Conservation (phyloP, 2,329 filamentous ascomycete species). For the Aspergillus brasiliensis region DNA sequence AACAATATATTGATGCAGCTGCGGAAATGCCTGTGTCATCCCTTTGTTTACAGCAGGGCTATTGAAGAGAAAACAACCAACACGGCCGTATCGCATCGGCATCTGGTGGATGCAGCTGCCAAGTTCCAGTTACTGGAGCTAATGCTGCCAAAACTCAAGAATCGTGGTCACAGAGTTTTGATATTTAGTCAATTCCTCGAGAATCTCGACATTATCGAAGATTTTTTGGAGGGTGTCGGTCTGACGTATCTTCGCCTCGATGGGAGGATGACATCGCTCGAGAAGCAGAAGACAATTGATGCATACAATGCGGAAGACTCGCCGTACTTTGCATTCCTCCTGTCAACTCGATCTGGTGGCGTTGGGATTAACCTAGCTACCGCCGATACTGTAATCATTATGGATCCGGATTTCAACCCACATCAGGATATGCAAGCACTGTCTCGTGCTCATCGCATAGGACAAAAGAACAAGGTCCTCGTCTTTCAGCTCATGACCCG, state of each 20-base stretch:
- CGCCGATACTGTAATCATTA: constrained; percentile 95
- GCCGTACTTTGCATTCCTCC: constrained; percentile 80
- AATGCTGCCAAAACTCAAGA: constrained; percentile 83
- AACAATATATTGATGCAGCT: constrained; percentile 97
- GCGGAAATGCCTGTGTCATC: constrained; percentile 91
- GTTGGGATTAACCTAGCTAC: constrained; percentile 97
- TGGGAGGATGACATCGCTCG: constrained; percentile 74
- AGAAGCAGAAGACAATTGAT: constrained; percentile 95
- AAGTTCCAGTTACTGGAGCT: constrained; percentile 83
- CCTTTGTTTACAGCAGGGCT: constrained; percentile 86
- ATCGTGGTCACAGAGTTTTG: constrained; percentile 84
- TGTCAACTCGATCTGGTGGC: constrained; percentile 92
- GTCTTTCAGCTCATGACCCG: constrained; percentile 95
- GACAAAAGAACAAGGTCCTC: constrained; percentile 92
- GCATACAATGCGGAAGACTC: constrained; percentile 87
- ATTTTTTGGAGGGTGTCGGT: constrained; percentile 78
- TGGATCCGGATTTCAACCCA: constrained; percentile 96
- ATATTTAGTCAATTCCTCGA: constrained; percentile 94
- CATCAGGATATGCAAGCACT: constrained; percentile 97
- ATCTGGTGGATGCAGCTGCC: constrained; percentile 85
- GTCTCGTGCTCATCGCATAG: constrained; percentile 91
- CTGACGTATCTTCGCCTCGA: constrained; percentile 79
- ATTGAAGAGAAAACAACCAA: constrained; percentile 80
- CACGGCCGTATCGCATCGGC: constrained; percentile 66
- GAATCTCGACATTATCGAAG: constrained; percentile 87